A percentile compares a stretch with the other conserved stretches of the same genome.
These are phyloP conservation scores for Curvularia eragrostidis DNA, from an alignment of 2,329 filamentous ascomycete species.

Conservation along the genomic window DNA sequence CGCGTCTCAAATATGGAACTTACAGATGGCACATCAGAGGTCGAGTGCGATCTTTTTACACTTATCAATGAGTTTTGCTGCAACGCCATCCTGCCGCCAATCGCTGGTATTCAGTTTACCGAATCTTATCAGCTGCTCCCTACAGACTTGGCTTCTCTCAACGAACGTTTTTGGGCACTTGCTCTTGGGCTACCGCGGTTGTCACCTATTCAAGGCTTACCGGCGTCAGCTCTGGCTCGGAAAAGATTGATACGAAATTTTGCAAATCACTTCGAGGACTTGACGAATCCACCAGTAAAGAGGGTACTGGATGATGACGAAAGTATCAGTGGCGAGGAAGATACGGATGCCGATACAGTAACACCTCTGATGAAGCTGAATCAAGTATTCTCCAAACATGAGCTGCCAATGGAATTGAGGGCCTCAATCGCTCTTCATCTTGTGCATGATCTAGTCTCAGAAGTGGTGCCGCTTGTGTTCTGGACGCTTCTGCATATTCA, in stretches of 20 bases:
- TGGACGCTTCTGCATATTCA: constrained; percentile 46
- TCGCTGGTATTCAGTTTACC: constrained; percentile 60
- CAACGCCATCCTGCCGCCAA: constrained; percentile 56
- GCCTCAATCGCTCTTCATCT: constrained; percentile 41
- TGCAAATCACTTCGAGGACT: constrained; percentile 33
- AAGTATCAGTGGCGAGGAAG: constrained; percentile 44
- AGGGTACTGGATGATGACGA: constrained; percentile 41
- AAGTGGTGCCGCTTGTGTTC: constrained; percentile 42
- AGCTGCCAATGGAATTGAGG: constrained; percentile 36
- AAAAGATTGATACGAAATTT: constrained; percentile 41
- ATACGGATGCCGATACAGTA: constrained; percentile 43
- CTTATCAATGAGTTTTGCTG: constrained; percentile 66
- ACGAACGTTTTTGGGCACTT: constrained; percentile 61
- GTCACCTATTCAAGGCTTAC: constrained; percentile 59
- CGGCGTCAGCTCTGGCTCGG: constrained; percentile 43
- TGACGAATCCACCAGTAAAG: constrained; percentile 38
- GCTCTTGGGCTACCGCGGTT: constrained; percentile 63
- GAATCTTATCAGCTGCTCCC: constrained; percentile 54
- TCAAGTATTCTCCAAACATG: constrained; percentile 38
- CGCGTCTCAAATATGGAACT: constrained; percentile 57
- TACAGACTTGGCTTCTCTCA: constrained; percentile 63
- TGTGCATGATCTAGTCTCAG: constrained; percentile 37
- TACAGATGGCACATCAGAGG: constrained; percentile 52
- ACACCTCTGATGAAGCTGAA: constrained; percentile 44
- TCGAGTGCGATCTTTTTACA: constrained; percentile 54